These are phyloP conservation scores for Candida alai DNA, from an alignment of 805 yeast species.

Conservation along the genomic window DNA sequence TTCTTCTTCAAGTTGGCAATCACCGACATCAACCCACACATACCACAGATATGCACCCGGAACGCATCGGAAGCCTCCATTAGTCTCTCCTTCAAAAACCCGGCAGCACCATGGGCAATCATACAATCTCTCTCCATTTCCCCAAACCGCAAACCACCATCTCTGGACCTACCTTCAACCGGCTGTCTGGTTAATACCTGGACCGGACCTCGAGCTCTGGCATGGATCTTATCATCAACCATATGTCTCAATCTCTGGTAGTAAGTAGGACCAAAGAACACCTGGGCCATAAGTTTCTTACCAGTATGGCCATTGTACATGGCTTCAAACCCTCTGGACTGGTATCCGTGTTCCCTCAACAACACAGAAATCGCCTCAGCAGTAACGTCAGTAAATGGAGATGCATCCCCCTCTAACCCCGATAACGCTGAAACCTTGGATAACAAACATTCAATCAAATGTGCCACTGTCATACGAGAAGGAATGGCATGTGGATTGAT, in stretches of 20 bases:
- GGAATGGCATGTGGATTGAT: slow-evolving; percentile 99
- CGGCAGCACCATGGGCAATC: slow-evolving; percentile 99
- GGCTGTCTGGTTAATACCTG: slow-evolving; percentile 98
- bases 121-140: slow-evolving; percentile 99
- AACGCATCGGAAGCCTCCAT: slow-evolving; percentile 99
- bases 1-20: slow-evolving; percentile 96
- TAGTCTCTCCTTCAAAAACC: slow-evolving; percentile 93
- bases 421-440: slow-evolving; percentile 92
- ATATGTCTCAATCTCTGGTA: slow-evolving; percentile 98
- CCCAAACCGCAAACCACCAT: slow-evolving; percentile 98
- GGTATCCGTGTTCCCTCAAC: slow-evolving; percentile 93
- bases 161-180: slow-evolving; percentile 98
- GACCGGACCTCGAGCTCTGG: slow-evolving; percentile 98
- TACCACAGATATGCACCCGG: slow-evolving; percentile 96
- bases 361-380: slow-evolving; percentile 94
- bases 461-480: slow-evolving; percentile 99
- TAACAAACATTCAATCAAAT: slow-evolving; percentile 94
- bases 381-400: slow-evolving; percentile 97
- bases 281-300: slow-evolving; percentile 95
- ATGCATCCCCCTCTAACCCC: slow-evolving; percentile 98
- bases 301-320: slow-evolving; percentile 99
- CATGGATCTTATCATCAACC: slow-evolving; percentile 99
- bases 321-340: slow-evolving; percentile 96
- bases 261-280: slow-evolving; percentile 99
- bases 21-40: slow-evolving; percentile 97